phyloP scores from a whole-genome alignment of 2,329 filamentous ascomycete genomes.

The Cladosporium sp. region DNA sequence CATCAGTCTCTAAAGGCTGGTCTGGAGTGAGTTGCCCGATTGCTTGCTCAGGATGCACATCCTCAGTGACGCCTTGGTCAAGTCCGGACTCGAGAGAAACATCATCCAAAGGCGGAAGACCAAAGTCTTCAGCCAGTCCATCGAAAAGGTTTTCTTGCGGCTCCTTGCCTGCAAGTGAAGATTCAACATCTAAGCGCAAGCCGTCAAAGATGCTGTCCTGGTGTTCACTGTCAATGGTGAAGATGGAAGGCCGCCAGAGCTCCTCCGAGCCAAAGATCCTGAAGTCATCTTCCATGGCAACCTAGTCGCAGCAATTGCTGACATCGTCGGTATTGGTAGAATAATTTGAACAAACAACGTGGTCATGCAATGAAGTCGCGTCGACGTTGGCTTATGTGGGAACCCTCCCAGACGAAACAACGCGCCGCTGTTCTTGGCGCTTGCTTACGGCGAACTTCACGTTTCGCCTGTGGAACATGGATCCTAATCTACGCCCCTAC shows the following conservation, averaged over 20 bases:
- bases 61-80: neutral
- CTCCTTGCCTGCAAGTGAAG: neutral
- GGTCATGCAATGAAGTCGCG: neutral
- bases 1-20: neutral
- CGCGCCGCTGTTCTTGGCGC: slow-evolving; percentile 3
- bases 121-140: slow-evolving; percentile 3
- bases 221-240: slow-evolving; percentile 3
- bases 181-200: slow-evolving; percentile 2
- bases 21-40: neutral
- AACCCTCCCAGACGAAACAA: too few relatives aligned
- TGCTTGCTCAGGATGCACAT: neutral
- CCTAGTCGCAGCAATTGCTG: neutral
- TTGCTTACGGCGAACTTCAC: neutral
- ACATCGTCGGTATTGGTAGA: neutral
- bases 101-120: slow-evolving; percentile 11
- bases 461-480: neutral
- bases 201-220: slow-evolving; percentile 17
- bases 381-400: neutral
- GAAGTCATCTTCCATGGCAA: neutral
- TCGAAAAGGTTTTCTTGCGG: neutral
- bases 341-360: too few relatives aligned
- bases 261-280: neutral
- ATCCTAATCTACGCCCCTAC: too few relatives aligned
- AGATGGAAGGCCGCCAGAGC: slow-evolving; percentile 13
- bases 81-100: neutral